These are phyloP conservation scores for Ogataea henricii DNA, from an alignment of 805 yeast genomes.

Conservation along the genomic window DNA sequence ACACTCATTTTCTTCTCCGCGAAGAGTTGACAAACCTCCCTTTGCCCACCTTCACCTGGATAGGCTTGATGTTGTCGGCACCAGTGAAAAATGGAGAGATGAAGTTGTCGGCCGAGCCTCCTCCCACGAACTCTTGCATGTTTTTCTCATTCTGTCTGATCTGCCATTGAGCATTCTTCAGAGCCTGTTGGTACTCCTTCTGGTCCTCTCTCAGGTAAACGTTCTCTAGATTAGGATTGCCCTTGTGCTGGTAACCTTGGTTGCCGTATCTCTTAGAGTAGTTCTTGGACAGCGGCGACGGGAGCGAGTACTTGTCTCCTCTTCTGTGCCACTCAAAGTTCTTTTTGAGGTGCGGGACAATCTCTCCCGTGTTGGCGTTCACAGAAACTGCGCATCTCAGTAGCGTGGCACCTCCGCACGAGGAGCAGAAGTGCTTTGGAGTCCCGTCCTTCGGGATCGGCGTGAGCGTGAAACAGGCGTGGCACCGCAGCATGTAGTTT, in stretches of 20 bases:
- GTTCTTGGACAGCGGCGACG: conserved; percentile 85
- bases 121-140: conserved; percentile 87
- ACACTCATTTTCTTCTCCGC: conserved; percentile 9
- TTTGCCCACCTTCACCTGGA: conserved; percentile 79
- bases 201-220: conserved; percentile 86
- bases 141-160: conserved; percentile 83
- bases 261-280: conserved; percentile 73
- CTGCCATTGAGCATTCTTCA: conserved; percentile 87
- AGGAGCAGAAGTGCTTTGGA: conserved; percentile 87
- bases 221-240: conserved; percentile 53
- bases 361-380: conserved; percentile 72
- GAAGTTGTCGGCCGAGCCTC: conserved; percentile 86
- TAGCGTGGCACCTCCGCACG: conserved; percentile 92
- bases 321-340: conserved; percentile 93
- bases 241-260: conserved; percentile 74
- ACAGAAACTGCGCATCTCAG: conserved; percentile 89
- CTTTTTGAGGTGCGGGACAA: conserved; percentile 84
- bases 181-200: conserved; percentile 85
- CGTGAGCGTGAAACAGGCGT: conserved; percentile 87
- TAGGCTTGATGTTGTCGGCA: conserved; percentile 48
- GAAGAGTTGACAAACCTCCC: conserved; percentile 72
- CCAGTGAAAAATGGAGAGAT: conserved; percentile 84
- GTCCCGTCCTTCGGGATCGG: conserved; percentile 77
- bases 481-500: conserved; percentile 94
- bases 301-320: conserved; percentile 79